A percentile compares a stretch with the other conserved stretches of the same genome.
phyloP scores from a whole-genome alignment of 306 rosid genomes.

The Vigna hirtella region DNA sequence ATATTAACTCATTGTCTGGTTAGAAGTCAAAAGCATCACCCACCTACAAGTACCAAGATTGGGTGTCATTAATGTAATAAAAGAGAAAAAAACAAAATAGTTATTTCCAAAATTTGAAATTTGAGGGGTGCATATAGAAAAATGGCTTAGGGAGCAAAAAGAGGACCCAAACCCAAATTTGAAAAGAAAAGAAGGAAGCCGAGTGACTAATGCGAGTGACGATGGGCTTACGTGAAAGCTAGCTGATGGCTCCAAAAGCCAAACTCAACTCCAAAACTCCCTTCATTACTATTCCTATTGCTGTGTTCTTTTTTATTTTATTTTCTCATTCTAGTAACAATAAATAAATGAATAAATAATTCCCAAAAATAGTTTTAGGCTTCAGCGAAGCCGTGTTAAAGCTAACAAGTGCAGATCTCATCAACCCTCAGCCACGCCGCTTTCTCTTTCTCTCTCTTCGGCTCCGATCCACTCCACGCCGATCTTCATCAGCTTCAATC shows the following conservation, averaged over 20 bases:
- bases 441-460: slow-evolving; percentile 35
- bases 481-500: slow-evolving; percentile 51
- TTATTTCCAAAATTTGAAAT: too few relatives aligned
- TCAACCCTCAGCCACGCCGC: slow-evolving; percentile 59
- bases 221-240: slow-evolving; percentile 42
- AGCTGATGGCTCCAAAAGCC: slow-evolving; percentile 3
- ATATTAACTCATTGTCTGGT: too few relatives aligned
- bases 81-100: too few relatives aligned
- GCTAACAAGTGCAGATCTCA: slow-evolving; percentile 36
- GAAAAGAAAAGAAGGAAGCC: slow-evolving; percentile 8
- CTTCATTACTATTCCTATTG: neutral
- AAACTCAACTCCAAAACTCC: neutral
- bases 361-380: neutral
- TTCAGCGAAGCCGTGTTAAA: slow-evolving; percentile 48
- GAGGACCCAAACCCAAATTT: neutral
- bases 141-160: too few relatives aligned
- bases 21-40: too few relatives aligned
- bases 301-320: neutral
- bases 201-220: neutral
- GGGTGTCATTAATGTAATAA: too few relatives aligned
- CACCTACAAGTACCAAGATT: too few relatives aligned
- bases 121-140: too few relatives aligned
- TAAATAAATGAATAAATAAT: neutral
- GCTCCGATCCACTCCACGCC: slow-evolving; percentile 67
- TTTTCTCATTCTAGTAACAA: neutral